These are phyloP conservation scores for Entomortierella chlamydospora DNA, from an alignment of 192 early-diverging fungal species.

Conservation along the genomic window DNA sequence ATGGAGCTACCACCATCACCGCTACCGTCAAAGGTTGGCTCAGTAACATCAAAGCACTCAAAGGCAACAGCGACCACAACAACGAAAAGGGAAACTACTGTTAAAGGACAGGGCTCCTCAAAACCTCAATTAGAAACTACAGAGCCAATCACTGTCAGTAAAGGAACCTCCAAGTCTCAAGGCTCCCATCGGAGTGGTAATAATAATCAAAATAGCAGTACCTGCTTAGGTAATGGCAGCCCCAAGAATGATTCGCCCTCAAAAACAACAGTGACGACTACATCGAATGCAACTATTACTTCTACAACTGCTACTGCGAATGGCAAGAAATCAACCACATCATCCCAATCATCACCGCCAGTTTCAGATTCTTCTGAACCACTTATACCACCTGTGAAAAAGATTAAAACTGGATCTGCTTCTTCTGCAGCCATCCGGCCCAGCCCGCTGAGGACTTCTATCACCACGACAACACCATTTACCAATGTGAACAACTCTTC, in stretches of 20 bases:
- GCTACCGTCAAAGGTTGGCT: neutral
- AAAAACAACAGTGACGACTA: no score
- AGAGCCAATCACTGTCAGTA: neutral
- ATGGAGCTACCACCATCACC: neutral
- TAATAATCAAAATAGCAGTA: neutral
- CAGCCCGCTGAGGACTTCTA: constrained; percentile 8
- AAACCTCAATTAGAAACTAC: neutral
- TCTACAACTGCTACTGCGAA: neutral
- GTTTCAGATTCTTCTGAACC: neutral
- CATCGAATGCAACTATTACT: no score
- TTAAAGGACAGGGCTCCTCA: neutral
- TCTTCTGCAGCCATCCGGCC: constrained; percentile 8
- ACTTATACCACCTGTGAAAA: constrained; percentile 3
- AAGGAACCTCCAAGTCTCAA: neutral
- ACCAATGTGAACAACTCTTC: neutral
- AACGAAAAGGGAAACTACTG: no score
- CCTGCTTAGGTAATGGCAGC: neutral
- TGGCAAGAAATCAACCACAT: constrained; percentile 2
- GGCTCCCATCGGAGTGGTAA: neutral
- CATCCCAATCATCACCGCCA: neutral
- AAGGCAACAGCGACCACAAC: neutral
- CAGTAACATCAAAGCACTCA: neutral
- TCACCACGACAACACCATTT: neutral
- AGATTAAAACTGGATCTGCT: constrained; percentile 10
- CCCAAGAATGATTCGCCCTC: neutral